These are phyloP conservation scores for Jamesozyma spencerorum DNA, from an alignment of 805 yeast species.

Conservation along the genomic window DNA sequence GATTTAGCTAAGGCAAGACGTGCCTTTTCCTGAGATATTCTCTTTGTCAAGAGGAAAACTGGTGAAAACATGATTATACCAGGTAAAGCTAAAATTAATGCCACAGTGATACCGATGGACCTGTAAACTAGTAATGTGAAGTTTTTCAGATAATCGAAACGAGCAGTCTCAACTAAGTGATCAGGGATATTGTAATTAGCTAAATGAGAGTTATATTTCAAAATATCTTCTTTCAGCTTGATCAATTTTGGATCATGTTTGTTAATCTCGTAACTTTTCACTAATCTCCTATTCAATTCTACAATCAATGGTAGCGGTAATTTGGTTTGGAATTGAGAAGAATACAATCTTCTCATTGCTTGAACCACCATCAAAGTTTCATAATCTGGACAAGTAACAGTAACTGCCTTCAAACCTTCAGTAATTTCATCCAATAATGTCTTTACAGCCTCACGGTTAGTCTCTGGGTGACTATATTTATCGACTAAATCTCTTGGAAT, in stretches of 20 bases:
- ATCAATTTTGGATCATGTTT: constrained; percentile 61
- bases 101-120: constrained; percentile 43
- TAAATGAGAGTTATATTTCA: constrained; percentile 65
- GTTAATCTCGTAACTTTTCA: constrained; percentile 69
- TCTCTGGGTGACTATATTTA: constrained; percentile 46
- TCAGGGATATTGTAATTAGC: constrained; percentile 54
- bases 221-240: constrained; percentile 51
- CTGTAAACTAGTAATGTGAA: constrained; percentile 49
- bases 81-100: constrained; percentile 65
- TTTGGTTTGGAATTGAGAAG: constrained; percentile 48
- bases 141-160: constrained; percentile 42
- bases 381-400: constrained; percentile 81
- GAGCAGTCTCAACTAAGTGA: constrained; percentile 42
- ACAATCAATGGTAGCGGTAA: constrained; percentile 76
- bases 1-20: constrained; percentile 74
- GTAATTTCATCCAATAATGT: constrained; percentile 62
- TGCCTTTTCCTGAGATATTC: constrained; percentile 65
- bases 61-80: constrained; percentile 87
- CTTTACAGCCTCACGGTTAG: constrained; percentile 59
- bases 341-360: constrained; percentile 80
- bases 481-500: constrained; percentile 53
- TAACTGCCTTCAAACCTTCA: constrained; percentile 70
- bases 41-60: constrained; percentile 69
- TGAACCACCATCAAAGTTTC: constrained; percentile 85
- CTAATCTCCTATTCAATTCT: constrained; percentile 83